Base-by-base conservation (phyloP, 495 filamentous ascomycete genomes). In the Cercophora samala region DNA sequence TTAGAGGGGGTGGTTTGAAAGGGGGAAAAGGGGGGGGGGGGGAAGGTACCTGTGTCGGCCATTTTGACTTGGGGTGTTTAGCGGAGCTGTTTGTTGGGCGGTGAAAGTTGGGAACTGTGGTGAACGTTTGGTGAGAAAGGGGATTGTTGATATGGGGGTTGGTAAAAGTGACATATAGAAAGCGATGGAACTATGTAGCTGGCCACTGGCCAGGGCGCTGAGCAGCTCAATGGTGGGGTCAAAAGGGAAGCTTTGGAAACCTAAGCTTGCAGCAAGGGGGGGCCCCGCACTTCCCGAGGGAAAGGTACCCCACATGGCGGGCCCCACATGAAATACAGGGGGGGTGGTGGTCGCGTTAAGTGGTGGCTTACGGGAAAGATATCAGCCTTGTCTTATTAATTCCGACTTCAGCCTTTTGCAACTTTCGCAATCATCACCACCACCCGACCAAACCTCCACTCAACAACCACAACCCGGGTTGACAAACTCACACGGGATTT, bases 1-100 rank as follows among this genome's bases (percentile, higher is more conserved):
- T 64, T 25, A 56, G 64, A 17, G 23, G 29, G 15, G 17, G 52
- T 74, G 65, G 23, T 18, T 5, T 29, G n/a, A 60, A 9, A 13
- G 15, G 8, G 37, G 37, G 13, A 46, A 3, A 9, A 21, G 58
- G 19, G 18, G 6, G 53, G 22, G 22, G 19, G 22, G 22, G 53
- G 19, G 6, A 1, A 23, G 5, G 52, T 56, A 56, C 53, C 53
- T 9, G n/a, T 56, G 22, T 56, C 9, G 24, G 23, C 11, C 32
- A 54, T 42, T 63, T 55, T 29, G 55, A 54, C 11, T 51, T 54
- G 19, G 18, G 37, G 13, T 2, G 21, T 32, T 66, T 32, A 52
- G 24, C n/a, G 25, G n/a, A 3, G n/a, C 15, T 32, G 61, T 6
- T n/a, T 29, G 11, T 23, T 17, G 11, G n/a, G 46, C 9, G 5